phyloP scores from a whole-genome alignment of 371 early-diverging fungal species.

The Rhizopus microsporus region DNA sequence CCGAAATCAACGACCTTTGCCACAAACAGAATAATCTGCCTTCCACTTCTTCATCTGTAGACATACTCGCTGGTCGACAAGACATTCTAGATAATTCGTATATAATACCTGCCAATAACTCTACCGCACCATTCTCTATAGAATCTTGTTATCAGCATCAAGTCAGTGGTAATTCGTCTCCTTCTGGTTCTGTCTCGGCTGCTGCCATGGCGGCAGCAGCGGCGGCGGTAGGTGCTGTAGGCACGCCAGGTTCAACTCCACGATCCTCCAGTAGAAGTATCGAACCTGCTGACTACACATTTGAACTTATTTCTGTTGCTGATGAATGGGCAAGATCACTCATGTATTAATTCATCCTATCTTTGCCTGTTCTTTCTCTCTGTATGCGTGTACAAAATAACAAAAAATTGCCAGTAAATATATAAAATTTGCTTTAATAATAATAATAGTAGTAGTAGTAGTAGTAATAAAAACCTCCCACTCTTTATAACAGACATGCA shows the following conservation, averaged over 20 bases:
- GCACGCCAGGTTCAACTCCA: constrained; percentile 23
- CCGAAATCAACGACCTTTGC: constrained; percentile 32
- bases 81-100: constrained; percentile 7
- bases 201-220: constrained; percentile 36
- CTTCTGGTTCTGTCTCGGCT: constrained; percentile 26
- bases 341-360: constrained; percentile 27
- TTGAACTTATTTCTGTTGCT: constrained; percentile 53
- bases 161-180: constrained; percentile 19
- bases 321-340: constrained; percentile 56
- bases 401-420: background rate
- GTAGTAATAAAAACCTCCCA: too few relatives aligned
- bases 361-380: constrained; percentile 1
- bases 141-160: constrained; percentile 17
- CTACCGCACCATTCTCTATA: constrained; percentile 19
- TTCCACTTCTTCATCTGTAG: constrained; percentile 3
- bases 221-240: constrained; percentile 37
- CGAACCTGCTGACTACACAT: constrained; percentile 54
- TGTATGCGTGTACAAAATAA: constrained; percentile 1
- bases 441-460: too few relatives aligned
- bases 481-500: too few relatives aligned
- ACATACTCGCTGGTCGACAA: constrained; percentile 13
- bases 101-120: constrained; percentile 15
- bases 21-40: constrained; percentile 11
- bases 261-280: constrained; percentile 28
- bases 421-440: background rate